Evolutionary conservation across 306 rosid genomes (phyloP).

Genomic region (Erythrophleum fordii): DNA sequence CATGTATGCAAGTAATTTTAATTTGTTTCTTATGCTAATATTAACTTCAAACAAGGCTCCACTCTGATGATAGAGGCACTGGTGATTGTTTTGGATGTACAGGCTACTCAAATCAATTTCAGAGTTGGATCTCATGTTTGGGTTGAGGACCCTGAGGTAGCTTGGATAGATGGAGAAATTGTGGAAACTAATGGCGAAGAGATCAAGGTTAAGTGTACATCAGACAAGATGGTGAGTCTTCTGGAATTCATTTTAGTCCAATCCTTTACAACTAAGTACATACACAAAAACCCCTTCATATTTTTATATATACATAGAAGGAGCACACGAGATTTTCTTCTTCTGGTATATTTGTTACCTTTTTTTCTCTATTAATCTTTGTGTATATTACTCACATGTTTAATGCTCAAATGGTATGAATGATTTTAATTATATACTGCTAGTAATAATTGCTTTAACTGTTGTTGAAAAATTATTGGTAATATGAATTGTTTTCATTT

Average conservation of each 20-base stretch:
- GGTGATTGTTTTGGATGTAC: conserved; percentile 45
- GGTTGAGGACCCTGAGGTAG: conserved; percentile 75
- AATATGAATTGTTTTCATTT: not conserved
- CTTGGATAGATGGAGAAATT: conserved; percentile 91
- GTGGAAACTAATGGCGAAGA: conserved; percentile 53
- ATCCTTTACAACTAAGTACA: not conserved
- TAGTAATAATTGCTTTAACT: not conserved
- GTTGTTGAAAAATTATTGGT: not conserved
- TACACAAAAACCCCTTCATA: not conserved
- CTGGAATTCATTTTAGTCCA: not conserved
- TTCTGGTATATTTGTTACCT: not conserved
- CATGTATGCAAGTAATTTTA: conserved; percentile 1
- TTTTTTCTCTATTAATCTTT: not conserved
- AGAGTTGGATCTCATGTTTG: conserved; percentile 73
- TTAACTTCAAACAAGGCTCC: conserved; percentile 1
- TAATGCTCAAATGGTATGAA: not conserved
- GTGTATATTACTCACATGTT: not conserved
- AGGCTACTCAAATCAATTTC: conserved; percentile 63
- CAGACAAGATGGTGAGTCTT: conserved; percentile 70
- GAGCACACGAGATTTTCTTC: not conserved
- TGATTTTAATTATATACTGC: not conserved
- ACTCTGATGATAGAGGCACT: conserved; percentile 28
- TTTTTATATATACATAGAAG: not conserved
- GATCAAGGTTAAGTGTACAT: conserved; percentile 50
- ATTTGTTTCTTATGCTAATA: not conserved